Conservation (phyloP, 192 early-diverging fungal species). For the Coemansia sp. region DNA sequence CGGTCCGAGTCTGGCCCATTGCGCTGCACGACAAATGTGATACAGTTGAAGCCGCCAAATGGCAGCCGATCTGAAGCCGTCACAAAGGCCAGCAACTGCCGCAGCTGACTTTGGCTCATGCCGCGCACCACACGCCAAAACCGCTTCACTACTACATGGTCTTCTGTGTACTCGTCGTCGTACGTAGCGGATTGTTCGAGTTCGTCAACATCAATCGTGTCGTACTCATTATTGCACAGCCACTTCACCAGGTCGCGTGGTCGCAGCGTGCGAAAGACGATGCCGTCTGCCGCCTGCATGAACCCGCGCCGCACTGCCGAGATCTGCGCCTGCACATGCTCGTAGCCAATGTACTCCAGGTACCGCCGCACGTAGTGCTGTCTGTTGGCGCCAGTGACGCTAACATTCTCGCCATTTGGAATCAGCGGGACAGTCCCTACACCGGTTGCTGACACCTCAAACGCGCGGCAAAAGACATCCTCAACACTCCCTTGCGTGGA, state of each 20-base stretch:
- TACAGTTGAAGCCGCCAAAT: conserved; percentile 70
- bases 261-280: conserved; percentile 41
- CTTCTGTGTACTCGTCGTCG: conserved; percentile 77
- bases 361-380: conserved; percentile 72
- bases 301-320: conserved; percentile 79
- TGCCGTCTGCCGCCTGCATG: conserved; percentile 57
- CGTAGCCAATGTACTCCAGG: conserved; percentile 65
- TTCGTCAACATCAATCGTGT: conserved; percentile 66
- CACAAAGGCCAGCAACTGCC: conserved; percentile 81
- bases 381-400: conserved; percentile 79
- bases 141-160: conserved; percentile 66
- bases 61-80: conserved; percentile 91
- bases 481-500: conserved; percentile 64
- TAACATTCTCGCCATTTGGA: conserved; percentile 60
- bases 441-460: conserved; percentile 65
- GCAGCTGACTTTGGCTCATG: conserved; percentile 65
- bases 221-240: conserved; percentile 60
- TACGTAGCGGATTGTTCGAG: conserved; percentile 74
- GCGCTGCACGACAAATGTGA: conserved; percentile 93
- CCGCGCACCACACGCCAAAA: conserved; percentile 84
- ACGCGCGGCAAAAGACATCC: conserved; percentile 80
- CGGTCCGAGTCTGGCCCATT: conserved; percentile 89
- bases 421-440: conserved; percentile 63
- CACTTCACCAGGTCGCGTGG: conserved; percentile 75
- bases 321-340: conserved; percentile 64